Percentiles rank a stretch among this genome's conserved stretches.
Conservation (phyloP, 228 moss, liverwort and hornwort species). For the Sphagnum fallax region DNA sequence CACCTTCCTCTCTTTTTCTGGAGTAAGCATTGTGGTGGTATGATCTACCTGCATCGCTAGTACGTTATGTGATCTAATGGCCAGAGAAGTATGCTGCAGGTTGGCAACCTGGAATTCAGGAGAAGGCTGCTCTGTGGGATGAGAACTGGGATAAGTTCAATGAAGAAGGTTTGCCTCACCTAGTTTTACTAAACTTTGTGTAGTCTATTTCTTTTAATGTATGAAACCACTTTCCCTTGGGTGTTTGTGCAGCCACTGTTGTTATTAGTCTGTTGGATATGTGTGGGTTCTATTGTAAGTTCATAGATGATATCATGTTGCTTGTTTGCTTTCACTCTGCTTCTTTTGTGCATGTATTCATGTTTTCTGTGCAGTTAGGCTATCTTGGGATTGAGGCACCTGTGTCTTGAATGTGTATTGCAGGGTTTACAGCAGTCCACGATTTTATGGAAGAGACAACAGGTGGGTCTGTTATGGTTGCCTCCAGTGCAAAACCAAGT, state of each 20-base stretch:
- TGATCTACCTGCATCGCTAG: neutral
- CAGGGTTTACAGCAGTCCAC: slow-evolving; percentile 56
- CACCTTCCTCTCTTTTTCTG: no score
- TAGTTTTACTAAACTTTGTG: neutral
- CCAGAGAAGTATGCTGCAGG: slow-evolving; percentile 14
- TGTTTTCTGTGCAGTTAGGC: no score
- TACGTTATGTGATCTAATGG: neutral
- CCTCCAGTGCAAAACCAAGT: slow-evolving; percentile 26
- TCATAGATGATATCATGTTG: no score
- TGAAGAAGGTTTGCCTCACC: slow-evolving; percentile 47
- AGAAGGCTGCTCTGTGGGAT: slow-evolving; percentile 56
- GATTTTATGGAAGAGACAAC: slow-evolving; percentile 40
- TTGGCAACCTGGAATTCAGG: slow-evolving; percentile 64
- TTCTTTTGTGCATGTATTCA: no score
- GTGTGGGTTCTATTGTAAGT: no score
- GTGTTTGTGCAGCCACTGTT: no score
- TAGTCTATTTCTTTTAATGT: neutral
- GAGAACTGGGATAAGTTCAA: slow-evolving; percentile 59
- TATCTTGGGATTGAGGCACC: no score
- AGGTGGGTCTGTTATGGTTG: slow-evolving; percentile 3
- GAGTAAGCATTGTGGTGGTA: no score
- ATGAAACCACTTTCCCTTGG: no score
- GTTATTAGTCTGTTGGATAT: no score
- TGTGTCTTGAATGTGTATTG: neutral
- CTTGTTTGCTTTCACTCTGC: no score